Conservation (phyloP, 441 rosid species). For the Lepidium campestre region DNA sequence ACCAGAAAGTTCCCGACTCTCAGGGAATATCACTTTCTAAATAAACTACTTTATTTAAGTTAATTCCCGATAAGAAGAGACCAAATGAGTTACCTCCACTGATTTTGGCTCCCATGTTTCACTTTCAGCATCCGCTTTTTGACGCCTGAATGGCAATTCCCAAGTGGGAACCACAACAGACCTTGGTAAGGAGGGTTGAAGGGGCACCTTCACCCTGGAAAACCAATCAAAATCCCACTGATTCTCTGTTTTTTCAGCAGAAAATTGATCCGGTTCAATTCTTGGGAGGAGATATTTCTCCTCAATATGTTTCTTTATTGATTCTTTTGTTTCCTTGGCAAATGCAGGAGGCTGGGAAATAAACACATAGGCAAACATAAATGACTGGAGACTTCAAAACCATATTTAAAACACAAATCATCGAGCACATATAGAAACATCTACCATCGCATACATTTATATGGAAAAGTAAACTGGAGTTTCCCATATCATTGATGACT, state of each 20-base stretch:
- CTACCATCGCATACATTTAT: background rate
- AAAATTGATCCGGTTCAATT: slow-evolving; percentile 67
- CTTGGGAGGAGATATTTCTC: slow-evolving; percentile 76
- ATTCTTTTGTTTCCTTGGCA: slow-evolving; percentile 67
- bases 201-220: slow-evolving; percentile 63
- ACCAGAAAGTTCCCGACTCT: background rate
- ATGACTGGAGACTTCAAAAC: background rate
- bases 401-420: background rate
- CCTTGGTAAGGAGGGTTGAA: slow-evolving; percentile 72
- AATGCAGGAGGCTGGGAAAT: slow-evolving; percentile 91
- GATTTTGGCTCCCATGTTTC: slow-evolving; percentile 77
- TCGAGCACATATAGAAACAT: background rate
- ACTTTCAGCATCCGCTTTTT: slow-evolving; percentile 28
- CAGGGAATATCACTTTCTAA: background rate
- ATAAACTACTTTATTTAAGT: slow-evolving; percentile 8
- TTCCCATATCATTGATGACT: background rate
- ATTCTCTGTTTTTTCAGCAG: slow-evolving; percentile 66
- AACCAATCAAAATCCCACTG: slow-evolving; percentile 99
- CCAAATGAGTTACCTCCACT: slow-evolving; percentile 49
- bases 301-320: slow-evolving; percentile 76
- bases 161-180: slow-evolving; percentile 73
- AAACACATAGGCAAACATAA: background rate
- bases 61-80: background rate
- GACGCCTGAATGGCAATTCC: slow-evolving; percentile 81
- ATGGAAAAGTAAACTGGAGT: background rate